Evolutionary conservation across 768 basidiomycete species (phyloP).

Genomic region (Leccinum variicolor): DNA sequence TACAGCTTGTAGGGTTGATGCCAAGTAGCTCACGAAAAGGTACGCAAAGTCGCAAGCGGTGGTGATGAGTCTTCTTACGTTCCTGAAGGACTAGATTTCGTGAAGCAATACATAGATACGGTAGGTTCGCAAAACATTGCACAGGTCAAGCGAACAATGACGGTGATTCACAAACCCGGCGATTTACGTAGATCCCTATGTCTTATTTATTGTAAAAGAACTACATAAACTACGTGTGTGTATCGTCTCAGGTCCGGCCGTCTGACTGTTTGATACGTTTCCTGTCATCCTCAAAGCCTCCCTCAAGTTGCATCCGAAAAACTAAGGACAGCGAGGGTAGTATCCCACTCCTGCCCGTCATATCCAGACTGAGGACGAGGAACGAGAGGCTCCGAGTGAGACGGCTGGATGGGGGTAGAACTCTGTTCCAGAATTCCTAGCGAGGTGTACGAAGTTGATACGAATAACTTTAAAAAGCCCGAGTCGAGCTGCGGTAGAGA

Average conservation of each 20-base stretch:
- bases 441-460: slow-evolving; percentile 48
- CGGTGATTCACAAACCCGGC: background rate
- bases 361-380: slow-evolving; percentile 4
- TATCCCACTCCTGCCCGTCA: slow-evolving; percentile 30
- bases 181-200: background rate
- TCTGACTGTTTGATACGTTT: background rate
- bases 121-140: too few species aligned
- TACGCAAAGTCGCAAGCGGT: too few species aligned
- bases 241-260: slow-evolving; percentile 12
- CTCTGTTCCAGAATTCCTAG: slow-evolving; percentile 50
- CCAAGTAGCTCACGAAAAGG: too few species aligned
- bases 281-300: background rate
- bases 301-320: slow-evolving; percentile 14
- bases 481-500: slow-evolving; percentile 42
- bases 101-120: too few species aligned
- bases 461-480: slow-evolving; percentile 57
- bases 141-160: too few species aligned
- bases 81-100: too few species aligned
- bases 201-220: background rate
- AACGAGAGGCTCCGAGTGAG: slow-evolving; percentile 9
- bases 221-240: background rate
- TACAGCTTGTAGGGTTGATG: too few species aligned
- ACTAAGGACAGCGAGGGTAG: slow-evolving; percentile 21
- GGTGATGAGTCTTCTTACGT: too few species aligned
- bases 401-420: slow-evolving; percentile 17